A percentile compares a stretch with the other conserved stretches of the same genome.
Conservation (phyloP, 2,329 filamentous ascomycete species). For the Didymosphaeria variabile region DNA sequence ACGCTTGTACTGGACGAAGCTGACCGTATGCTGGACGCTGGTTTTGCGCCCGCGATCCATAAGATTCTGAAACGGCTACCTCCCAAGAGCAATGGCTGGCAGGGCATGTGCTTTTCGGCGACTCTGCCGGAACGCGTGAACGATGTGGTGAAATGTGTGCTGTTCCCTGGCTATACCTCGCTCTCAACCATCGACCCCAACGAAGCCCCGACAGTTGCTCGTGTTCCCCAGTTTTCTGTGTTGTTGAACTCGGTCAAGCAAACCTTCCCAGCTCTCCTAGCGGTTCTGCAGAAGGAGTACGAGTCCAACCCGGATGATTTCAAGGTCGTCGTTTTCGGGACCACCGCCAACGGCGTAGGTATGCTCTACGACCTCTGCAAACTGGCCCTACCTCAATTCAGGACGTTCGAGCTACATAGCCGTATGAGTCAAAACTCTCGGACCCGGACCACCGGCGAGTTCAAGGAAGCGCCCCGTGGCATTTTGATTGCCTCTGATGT, state of each 20-base stretch:
- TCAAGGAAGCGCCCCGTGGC: constrained; percentile 56
- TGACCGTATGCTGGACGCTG: constrained; percentile 60
- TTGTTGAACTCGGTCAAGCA: constrained; percentile 54
- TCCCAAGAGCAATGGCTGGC: constrained; percentile 59
- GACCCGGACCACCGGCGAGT: constrained; percentile 55
- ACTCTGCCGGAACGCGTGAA: constrained; percentile 57
- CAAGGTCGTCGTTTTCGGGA: constrained; percentile 59
- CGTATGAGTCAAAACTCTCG: constrained; percentile 54
- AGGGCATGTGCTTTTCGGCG: constrained; percentile 61
- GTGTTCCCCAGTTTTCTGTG: constrained; percentile 60
- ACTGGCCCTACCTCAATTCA: constrained; percentile 43
- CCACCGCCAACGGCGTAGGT: constrained; percentile 57
- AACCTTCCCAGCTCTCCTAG: constrained; percentile 56
- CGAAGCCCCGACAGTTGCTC: constrained; percentile 57
- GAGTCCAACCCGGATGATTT: constrained; percentile 49
- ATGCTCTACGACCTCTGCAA: constrained; percentile 54
- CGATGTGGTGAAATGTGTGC: constrained; percentile 55
- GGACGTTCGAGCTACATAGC: constrained; percentile 55
- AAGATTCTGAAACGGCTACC: constrained; percentile 62
- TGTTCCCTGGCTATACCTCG: constrained; percentile 53
- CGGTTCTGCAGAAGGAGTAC: constrained; percentile 57
- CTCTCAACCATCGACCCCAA: constrained; percentile 57
- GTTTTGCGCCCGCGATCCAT: constrained; percentile 63
- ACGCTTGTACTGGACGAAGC: constrained; percentile 57
- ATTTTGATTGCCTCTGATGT: constrained; percentile 62